Base-by-base conservation (phyloP, 2,329 filamentous ascomycete species). In the Rhinocladiella mackenziei region DNA sequence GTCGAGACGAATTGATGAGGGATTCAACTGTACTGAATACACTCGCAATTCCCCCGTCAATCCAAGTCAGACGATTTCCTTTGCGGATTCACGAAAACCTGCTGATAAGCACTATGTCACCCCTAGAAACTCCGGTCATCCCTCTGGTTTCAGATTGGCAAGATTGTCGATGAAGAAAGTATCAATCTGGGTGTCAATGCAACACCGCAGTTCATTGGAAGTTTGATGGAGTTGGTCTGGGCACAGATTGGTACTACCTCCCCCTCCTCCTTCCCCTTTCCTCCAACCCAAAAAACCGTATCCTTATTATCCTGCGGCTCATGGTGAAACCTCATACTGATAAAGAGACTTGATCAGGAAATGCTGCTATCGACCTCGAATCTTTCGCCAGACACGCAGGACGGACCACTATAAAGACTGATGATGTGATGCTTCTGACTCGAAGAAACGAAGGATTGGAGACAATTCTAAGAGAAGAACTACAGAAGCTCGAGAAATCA, bases 131-230 rank as follows among this genome's bases (percentile, higher is more conserved):
- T 53, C 5, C 43, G 50, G 10, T 81, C 85, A 25, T 84, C 86
- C 10, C 77, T 94, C 17, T 94, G 88, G 88, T 84, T 84, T 60
- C 78, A 82, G 17, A 78, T 94, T 48, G 86, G 87, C 55, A 85
- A 88, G 62, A 91, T 94, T 48, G 86, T 95, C 53, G 91, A 97
- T 63, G 82, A 91, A 54, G 84, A 94, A 62, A 83, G 81, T 13
- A 69, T 88, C 20, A 73, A 76, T 44, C 72, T 82, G 19, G 80
- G 86, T 60, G 77, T 87, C 53, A 96, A 94, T 65, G 87, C 89
- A 5, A 95, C 91, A 18, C 87, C 87, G 1, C 88, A 94, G 60
- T 95, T 94, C 64, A 94, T 94, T 56, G 88, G 84, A 6, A 79
- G 84, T 0, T 65, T 94, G 60, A 92, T 86, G 1, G 89, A 95